Base-by-base conservation (phyloP, 768 basidiomycete genomes). In the Mrakia blollopis region DNA sequence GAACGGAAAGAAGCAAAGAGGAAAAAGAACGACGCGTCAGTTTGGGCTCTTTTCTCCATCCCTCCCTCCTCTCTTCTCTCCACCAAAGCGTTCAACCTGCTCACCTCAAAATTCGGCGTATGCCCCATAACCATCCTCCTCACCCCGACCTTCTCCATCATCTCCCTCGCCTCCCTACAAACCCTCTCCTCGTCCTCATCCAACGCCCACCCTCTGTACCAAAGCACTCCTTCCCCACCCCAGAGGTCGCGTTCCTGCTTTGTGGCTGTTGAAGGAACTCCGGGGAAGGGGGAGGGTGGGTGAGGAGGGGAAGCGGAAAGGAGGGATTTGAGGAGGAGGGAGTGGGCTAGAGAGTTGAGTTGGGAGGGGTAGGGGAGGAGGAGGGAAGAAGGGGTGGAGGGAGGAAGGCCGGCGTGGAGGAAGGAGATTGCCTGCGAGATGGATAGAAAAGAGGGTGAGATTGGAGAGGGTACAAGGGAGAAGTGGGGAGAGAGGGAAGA, bases 161-260 rank as follows among this genome's bases (percentile, higher is more conserved):
- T 52, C 62, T 47, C 28, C 63, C 44, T 87, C 25, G 95, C 90
- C 35, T 86, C 84, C 76, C 92, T 83, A 6, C 88, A 88, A 71
- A 21, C 37, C 18, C 70, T 35, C 44, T 85, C 85, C 75, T 87
- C 87, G 72, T 95, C 92, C 35, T 85, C 83, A 18, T 90, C 89
- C 71, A 89, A 86, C 23, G 96, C 96, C 89, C 94, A 94, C 1
- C 94, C 94, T 16, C 97, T 88, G 83, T 94, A 97, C 97, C 97
- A 98, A 63, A 95, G 52, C 32, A 47, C 28, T 23, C 41, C 7
- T 28, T 32, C 41, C 44, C 50, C 30, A 70, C 72, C 77, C 77
- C 77, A 78, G n/a, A 78, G 72, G 5, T 44, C 65, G 13, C 63
- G 39, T 35, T 78, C 77, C 10, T 68, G 50, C 1, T 25, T 2